Base-by-base conservation (phyloP, 306 rosid genomes). In the Vigna radiata region DNA sequence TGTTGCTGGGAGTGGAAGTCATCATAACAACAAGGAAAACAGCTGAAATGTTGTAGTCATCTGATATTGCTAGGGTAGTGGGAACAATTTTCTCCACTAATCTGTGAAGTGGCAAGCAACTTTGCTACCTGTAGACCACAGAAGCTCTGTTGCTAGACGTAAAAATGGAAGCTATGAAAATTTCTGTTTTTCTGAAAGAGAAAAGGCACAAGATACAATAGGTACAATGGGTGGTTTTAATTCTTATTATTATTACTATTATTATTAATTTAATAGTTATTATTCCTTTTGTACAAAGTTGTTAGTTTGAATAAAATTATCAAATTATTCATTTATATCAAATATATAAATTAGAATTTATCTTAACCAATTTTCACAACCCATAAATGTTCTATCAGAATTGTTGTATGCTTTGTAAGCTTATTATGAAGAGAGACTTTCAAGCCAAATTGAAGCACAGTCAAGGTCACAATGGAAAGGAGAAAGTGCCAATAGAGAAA, bases 1-100 rank as follows among this genome's bases (percentile, higher is more conserved):
- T 27, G 31, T 50, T 70, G 78, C 55, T 56, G 67, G 75, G 13
- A 44, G 82, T 76, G 73, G 82, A 66, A 80, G 12, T 56, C 74
- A 77, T 66, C 77, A 76, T 68, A 61, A 14, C 49, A 77, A 41
- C 52, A 29, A 65, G 1, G 54, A 39, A 44, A 55, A 46, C 65
- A 55, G 17, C 29, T 56, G 8, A 17, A 73, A 73, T 63, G 49
- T 29, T 60, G 46, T 7, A 47, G 25, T 17, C 44, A 64, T 47
- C 19, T 68, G 80, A 44, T 44, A 18, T 33, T 72, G 68, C 48
- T 76, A 56, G 82, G 72, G 19, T 72, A 56, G 84, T 84, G 81
- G 82, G 84, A 82, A 72, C 82, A 78, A 79, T 68, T 84, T 78
- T 73, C 64, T 81, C 84, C 86, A 81, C 79, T 75, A 81, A 62